A percentile compares a stretch with the other conserved stretches of the same genome.
phyloP scores from a whole-genome alignment of 2,329 filamentous ascomycete genomes.

The Sporothrix pallida region DNA sequence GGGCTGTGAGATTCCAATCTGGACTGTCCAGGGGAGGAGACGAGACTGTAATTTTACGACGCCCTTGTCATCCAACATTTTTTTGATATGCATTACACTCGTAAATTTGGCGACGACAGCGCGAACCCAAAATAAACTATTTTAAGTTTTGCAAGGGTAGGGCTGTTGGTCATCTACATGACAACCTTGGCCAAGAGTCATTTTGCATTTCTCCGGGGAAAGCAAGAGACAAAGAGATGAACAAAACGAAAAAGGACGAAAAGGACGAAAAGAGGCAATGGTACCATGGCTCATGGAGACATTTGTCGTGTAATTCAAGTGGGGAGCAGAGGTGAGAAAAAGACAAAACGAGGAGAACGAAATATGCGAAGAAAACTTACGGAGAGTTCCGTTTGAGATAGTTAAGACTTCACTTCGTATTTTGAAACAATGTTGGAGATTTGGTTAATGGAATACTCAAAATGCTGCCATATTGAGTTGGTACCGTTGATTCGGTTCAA shows the following conservation, averaged over 20 bases:
- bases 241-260: not conserved
- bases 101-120: not conserved
- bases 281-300: not conserved
- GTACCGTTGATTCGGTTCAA: not conserved
- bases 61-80: too few relatives aligned
- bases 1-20: not conserved
- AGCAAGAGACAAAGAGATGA: not conserved
- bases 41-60: not conserved
- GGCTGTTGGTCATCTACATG: not conserved
- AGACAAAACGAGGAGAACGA: not conserved
- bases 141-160: not conserved
- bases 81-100: not conserved
- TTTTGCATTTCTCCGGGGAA: not conserved
- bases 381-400: not conserved
- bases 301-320: constrained; percentile 9
- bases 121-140: not conserved
- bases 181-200: not conserved
- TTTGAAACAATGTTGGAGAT: too few relatives aligned
- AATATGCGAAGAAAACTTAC: not conserved
- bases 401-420: not conserved
- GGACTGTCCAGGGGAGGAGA: not conserved
- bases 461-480: too few relatives aligned
- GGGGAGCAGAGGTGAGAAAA: not conserved
- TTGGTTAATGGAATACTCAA: too few relatives aligned
- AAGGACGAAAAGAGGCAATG: not conserved